Conservation (phyloP, 164 flowering plant genomes). For the Houttuynia cordata region DNA sequence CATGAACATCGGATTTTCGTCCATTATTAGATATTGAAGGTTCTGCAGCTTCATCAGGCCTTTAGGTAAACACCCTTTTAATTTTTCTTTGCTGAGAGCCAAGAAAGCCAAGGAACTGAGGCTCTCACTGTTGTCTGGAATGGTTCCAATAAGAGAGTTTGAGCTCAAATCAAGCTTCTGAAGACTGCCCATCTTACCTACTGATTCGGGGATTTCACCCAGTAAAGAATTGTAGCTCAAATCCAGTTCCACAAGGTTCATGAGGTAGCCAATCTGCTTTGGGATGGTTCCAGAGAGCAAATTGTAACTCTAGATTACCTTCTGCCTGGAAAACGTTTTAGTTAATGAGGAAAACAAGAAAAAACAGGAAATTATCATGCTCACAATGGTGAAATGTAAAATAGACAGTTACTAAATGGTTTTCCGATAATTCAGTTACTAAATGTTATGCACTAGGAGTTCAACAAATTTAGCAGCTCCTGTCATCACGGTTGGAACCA, state of each 20-base stretch:
- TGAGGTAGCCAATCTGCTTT: constrained; percentile 41
- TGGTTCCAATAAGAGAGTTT: constrained; percentile 39
- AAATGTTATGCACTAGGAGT: no score
- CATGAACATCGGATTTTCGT: constrained; percentile 61
- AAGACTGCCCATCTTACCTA: constrained; percentile 51
- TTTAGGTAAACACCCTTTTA: constrained; percentile 40
- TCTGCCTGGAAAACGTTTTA: no score
- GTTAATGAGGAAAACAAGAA: no score
- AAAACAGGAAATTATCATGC: no score
- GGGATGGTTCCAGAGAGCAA: constrained; percentile 46
- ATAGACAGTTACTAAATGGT: no score
- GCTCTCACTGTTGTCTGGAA: constrained; percentile 41
- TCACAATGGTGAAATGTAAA: no score
- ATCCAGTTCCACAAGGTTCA: constrained; percentile 61
- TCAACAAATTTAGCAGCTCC: no score
- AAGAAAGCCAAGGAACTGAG: constrained; percentile 45
- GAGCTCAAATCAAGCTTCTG: constrained; percentile 87
- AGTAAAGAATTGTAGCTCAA: constrained; percentile 65
- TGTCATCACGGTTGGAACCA: no score
- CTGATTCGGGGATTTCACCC: constrained; percentile 43
- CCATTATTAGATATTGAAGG: constrained; percentile 79
- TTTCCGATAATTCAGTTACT: no score
- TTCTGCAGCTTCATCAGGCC: constrained; percentile 40
- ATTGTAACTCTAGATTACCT: no score
- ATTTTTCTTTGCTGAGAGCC: constrained; percentile 58